Percentiles rank a stretch among this genome's conserved stretches.
Conservation (phyloP, 306 rosid genomes). For the Glycine latifolia region DNA sequence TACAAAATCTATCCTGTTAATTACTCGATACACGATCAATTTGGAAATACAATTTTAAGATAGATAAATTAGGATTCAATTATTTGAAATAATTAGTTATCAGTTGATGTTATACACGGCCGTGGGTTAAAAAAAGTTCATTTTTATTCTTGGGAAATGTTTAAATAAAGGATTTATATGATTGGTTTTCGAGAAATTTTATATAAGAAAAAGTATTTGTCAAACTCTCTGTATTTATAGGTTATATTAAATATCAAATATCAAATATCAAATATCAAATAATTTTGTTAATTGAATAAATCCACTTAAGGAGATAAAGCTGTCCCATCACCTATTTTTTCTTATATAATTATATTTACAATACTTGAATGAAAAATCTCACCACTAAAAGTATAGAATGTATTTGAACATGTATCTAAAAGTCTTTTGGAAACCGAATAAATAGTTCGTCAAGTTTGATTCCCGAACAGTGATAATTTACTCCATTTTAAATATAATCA, state of each 20-base stretch:
- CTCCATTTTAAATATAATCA: too few relatives aligned
- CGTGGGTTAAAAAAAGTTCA: neutral
- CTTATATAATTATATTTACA: too few relatives aligned
- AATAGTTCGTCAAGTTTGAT: too few relatives aligned
- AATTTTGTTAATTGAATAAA: neutral
- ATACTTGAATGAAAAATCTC: too few relatives aligned
- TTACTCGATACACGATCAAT: neutral
- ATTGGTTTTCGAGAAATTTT: neutral
- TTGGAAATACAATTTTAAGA: neutral
- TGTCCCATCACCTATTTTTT: neutral
- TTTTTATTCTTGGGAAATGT: neutral
- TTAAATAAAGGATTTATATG: neutral
- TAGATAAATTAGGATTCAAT: neutral
- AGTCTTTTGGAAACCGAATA: too few relatives aligned
- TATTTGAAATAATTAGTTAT: neutral
- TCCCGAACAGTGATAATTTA: too few relatives aligned
- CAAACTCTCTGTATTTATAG: neutral
- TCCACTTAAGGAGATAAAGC: neutral
- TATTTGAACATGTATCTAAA: too few relatives aligned
- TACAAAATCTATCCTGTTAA: too few relatives aligned
- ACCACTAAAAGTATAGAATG: too few relatives aligned
- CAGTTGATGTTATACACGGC: neutral
- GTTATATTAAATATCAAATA: neutral
- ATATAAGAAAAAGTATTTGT: neutral
- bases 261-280: neutral